Conservation (phyloP, 768 basidiomycete species). For the Mycena pura region DNA sequence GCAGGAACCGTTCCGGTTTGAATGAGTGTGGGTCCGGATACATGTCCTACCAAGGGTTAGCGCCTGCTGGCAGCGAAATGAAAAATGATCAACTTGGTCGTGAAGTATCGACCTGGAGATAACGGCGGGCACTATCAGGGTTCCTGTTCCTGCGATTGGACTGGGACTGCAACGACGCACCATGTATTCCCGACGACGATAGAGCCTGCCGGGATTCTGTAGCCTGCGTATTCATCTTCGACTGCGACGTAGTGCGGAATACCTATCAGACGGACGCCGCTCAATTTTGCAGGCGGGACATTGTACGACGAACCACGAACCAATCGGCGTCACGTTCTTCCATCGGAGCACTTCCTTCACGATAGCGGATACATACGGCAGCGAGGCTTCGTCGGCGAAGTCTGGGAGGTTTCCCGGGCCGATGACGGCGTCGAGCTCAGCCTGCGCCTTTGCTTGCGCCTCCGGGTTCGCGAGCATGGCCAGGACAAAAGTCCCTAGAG, state of each 20-base stretch:
- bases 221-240: conserved; percentile 37
- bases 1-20: conserved; percentile 36
- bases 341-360: conserved; percentile 45
- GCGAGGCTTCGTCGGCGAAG: conserved; percentile 35
- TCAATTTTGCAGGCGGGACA: no score
- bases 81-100: no score
- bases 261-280: no score
- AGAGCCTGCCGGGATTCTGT: conserved; percentile 36
- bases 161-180: conserved; percentile 9
- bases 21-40: conserved; percentile 38
- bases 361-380: conserved; percentile 44
- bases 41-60: conserved; percentile 3
- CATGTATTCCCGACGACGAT: conserved; percentile 37
- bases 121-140: neutral
- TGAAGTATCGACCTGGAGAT: neutral
- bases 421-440: conserved; percentile 45
- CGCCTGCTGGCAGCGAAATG: no score
- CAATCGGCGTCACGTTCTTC: conserved; percentile 40
- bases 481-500: conserved; percentile 40
- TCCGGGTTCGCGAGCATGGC: conserved; percentile 45
- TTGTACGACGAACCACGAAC: conserved; percentile 36
- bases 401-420: conserved; percentile 41
- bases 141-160: no score
- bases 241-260: conserved; percentile 3
- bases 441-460: conserved; percentile 42